These are phyloP conservation scores for Paramecium caudatum DNA, from an alignment of 73 alveolate species.

Conservation along the genomic window DNA sequence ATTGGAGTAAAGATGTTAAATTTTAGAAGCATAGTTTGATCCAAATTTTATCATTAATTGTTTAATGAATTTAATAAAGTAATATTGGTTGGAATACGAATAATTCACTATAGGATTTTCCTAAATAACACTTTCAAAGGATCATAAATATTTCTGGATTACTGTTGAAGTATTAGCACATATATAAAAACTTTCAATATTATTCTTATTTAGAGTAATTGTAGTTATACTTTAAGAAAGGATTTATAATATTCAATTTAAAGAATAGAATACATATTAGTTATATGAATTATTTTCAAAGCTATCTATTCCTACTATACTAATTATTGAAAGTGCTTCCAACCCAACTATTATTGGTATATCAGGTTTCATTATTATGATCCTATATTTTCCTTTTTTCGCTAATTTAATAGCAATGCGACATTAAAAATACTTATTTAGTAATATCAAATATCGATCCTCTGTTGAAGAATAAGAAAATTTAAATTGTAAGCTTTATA, in stretches of 20 bases:
- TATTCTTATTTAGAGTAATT: neutral
- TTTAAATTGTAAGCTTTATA: neutral
- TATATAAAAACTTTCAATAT: neutral
- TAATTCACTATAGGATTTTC: conserved; percentile 54
- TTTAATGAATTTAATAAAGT: conserved; percentile 25
- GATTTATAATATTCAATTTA: neutral
- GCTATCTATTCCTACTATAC: conserved; percentile 21
- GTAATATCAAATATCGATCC: conserved; percentile 3
- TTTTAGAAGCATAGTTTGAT: conserved; percentile 38
- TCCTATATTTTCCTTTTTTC: neutral
- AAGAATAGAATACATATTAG: neutral
- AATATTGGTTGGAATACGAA: conserved; percentile 48
- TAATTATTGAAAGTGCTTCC: neutral
- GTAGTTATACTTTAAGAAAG: neutral
- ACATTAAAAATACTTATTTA: neutral
- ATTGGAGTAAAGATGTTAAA: conserved; percentile 6
- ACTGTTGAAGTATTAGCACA: neutral
- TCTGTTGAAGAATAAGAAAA: conserved; percentile 6
- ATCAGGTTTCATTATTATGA: too few relatives aligned
- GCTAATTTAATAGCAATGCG: neutral
- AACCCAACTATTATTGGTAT: neutral
- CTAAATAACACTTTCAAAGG: neutral
- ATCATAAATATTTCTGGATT: conserved; percentile 16
- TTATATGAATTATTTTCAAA: conserved; percentile 12
- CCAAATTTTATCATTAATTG: conserved; percentile 44